Conservation (phyloP, 768 basidiomycete species). For the Mycena maculata region DNA sequence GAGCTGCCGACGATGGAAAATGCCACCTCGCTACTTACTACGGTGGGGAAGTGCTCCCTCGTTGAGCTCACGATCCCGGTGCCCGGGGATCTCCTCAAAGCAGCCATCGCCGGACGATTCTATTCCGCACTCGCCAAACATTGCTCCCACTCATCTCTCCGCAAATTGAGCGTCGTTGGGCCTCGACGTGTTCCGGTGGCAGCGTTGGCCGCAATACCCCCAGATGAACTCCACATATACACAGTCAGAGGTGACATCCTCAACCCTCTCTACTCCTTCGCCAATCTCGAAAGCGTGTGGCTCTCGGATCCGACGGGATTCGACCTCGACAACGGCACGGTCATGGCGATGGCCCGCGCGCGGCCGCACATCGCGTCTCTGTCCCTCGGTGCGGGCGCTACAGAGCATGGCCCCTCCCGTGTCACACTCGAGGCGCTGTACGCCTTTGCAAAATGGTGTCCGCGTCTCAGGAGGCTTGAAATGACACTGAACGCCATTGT, state of each 20-base stretch:
- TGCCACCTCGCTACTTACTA: not conserved
- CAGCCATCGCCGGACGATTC: not conserved
- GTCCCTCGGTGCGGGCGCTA: not conserved
- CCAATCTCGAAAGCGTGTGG: not conserved
- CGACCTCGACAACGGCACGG: not conserved
- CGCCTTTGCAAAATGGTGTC: not conserved
- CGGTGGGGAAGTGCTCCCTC: not conserved
- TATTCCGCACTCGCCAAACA: not conserved
- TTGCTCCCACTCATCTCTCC: not conserved
- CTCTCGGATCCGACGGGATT: not conserved
- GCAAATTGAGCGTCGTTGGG: not conserved
- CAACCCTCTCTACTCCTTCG: not conserved
- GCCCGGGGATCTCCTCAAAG: not conserved
- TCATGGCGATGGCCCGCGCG: not conserved
- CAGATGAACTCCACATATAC: no score
- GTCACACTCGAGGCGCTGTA: not conserved
- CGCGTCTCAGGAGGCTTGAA: not conserved
- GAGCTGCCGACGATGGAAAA: not conserved
- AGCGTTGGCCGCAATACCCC: no score
- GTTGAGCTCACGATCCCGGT: not conserved
- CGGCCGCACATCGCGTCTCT: not conserved
- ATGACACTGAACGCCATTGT: not conserved
- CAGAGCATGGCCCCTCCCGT: not conserved
- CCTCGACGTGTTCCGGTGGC: no score
- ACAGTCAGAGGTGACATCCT: not conserved